Percentiles rank a stretch among this genome's conserved stretches.
phyloP scores from a whole-genome alignment of 805 yeast species.

The Metschnikowia koreensis region DNA sequence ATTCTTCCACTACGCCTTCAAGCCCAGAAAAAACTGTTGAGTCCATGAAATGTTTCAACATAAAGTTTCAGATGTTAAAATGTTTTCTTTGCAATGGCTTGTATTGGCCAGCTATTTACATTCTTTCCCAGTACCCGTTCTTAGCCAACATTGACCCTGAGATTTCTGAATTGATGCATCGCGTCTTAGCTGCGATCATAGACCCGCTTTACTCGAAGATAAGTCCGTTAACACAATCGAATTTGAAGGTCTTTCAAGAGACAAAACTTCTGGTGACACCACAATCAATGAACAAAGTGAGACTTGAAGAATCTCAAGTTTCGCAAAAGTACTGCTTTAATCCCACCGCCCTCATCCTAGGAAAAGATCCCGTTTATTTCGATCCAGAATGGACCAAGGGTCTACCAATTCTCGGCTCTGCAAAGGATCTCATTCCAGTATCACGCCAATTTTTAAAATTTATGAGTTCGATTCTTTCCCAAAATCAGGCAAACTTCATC shows the following conservation, averaged over 20 bases:
- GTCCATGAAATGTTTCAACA: slow-evolving; percentile 22
- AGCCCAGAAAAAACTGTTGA: slow-evolving; percentile 14
- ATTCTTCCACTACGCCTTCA: slow-evolving; percentile 20
- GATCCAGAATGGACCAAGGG: slow-evolving; percentile 48
- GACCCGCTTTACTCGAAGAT: slow-evolving; percentile 43
- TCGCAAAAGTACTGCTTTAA: slow-evolving; percentile 29
- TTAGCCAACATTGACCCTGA: slow-evolving; percentile 54
- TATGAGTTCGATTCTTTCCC: slow-evolving; percentile 54
- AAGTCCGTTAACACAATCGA: slow-evolving; percentile 20
- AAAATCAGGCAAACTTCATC: slow-evolving; percentile 47
- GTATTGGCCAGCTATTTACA: slow-evolving; percentile 57
- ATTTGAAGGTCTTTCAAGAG: slow-evolving; percentile 22
- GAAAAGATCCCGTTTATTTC: slow-evolving; percentile 36
- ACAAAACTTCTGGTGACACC: slow-evolving; percentile 23
- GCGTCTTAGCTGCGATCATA: slow-evolving; percentile 49
- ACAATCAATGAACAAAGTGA: slow-evolving; percentile 27
- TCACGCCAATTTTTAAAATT: slow-evolving; percentile 51
- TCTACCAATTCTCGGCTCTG: slow-evolving; percentile 35
- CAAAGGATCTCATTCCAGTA: slow-evolving; percentile 46
- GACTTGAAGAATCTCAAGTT: slow-evolving; percentile 23
- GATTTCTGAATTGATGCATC: slow-evolving; percentile 45
- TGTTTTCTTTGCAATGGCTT: slow-evolving; percentile 58
- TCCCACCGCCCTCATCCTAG: slow-evolving; percentile 25
- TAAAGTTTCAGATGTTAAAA: slow-evolving; percentile 44
- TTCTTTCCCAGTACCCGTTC: slow-evolving; percentile 61